phyloP scores from a whole-genome alignment of 352 stramenopile genomes.

The Nothophytophthora sp. region DNA sequence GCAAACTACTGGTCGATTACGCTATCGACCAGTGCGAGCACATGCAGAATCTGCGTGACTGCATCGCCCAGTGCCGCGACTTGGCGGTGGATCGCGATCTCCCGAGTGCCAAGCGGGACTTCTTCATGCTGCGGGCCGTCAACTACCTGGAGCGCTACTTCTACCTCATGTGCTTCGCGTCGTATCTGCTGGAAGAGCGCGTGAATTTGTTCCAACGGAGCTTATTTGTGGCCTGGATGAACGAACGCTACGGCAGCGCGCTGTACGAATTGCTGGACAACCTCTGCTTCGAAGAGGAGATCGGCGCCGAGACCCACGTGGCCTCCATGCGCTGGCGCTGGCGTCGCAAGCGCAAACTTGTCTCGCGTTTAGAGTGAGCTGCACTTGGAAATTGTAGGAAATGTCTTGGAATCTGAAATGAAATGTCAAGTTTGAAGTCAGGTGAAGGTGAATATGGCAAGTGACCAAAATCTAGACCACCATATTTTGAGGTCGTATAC shows the following conservation, averaged over 20 bases:
- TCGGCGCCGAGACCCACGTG: constrained; percentile 71
- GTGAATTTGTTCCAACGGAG: constrained; percentile 44
- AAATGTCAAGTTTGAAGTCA: too few species aligned
- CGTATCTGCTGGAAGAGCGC: constrained; percentile 81
- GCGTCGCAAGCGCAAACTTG: constrained; percentile 83
- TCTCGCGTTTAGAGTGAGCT: constrained; percentile 78
- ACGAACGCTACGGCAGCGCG: constrained; percentile 74
- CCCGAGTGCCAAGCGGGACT: constrained; percentile 64
- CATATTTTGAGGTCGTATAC: too few species aligned
- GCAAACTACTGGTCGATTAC: constrained; percentile 71
- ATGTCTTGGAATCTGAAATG: too few species aligned
- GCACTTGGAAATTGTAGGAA: too few species aligned
- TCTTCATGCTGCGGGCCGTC: constrained; percentile 83
- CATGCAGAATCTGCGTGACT: constrained; percentile 86
- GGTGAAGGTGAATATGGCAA: too few species aligned
- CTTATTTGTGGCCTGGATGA: constrained; percentile 88
- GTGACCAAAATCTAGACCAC: too few species aligned
- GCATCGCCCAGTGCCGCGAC: constrained; percentile 79
- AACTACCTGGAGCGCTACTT: constrained; percentile 92
- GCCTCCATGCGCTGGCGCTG: constrained; percentile 90
- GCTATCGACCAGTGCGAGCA: constrained; percentile 82
- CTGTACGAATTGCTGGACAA: constrained; percentile 88
- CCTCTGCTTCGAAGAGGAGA: constrained; percentile 83
- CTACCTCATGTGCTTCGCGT: constrained; percentile 89
- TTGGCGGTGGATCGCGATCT: constrained; percentile 75